Percentiles rank a stretch among this genome's conserved stretches.
Conservation (phyloP, 225 moss, liverwort and hornwort species). For the Neckera pumila region DNA sequence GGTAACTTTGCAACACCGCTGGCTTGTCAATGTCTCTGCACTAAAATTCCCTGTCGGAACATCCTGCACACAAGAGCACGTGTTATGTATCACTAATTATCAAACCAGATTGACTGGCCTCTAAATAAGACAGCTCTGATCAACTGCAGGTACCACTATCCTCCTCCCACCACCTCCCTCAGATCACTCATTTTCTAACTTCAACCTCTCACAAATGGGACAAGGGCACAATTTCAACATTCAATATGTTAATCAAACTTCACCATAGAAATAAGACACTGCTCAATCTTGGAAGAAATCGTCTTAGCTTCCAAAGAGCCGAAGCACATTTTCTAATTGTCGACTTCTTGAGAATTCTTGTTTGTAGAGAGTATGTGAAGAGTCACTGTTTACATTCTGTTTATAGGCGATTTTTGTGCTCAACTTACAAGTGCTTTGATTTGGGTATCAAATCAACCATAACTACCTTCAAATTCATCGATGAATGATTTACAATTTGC, state of each 20-base stretch:
- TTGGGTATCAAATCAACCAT: neutral
- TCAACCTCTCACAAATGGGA: neutral
- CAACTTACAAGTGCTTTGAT: neutral
- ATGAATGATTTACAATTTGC: neutral
- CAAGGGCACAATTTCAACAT: neutral
- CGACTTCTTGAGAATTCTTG: no score
- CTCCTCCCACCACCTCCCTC: neutral
- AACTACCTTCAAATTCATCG: neutral
- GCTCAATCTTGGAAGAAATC: neutral
- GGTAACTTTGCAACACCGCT: neutral
- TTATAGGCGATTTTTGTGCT: no score
- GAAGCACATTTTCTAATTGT: neutral
- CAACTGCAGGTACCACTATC: neutral
- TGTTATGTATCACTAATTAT: neutral
- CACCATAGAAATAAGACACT: neutral
- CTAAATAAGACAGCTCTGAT: neutral
- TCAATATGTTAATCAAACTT: neutral
- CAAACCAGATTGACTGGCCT: neutral
- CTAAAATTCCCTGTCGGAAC: conserved; percentile 24
- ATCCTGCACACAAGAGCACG: conserved; percentile 16
- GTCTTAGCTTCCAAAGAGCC: neutral
- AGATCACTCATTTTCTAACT: neutral
- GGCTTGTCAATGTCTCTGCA: neutral
- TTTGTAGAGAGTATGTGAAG: neutral
- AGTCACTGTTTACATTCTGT: neutral